Base-by-base conservation (phyloP, 805 yeast genomes). In the Grigorovia jiainica region DNA sequence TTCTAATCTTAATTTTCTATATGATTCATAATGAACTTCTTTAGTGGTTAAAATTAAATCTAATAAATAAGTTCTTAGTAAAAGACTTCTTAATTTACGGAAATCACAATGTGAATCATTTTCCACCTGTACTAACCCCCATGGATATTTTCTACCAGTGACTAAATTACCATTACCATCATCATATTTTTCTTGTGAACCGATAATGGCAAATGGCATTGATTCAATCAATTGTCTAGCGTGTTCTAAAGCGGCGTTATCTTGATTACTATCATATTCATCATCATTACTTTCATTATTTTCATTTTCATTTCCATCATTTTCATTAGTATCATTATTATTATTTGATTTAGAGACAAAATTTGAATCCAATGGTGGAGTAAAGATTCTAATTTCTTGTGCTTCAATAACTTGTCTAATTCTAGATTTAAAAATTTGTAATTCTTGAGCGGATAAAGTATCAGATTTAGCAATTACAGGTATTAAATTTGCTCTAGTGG, bases 401-500 rank as follows among this genome's bases (percentile, higher is more conserved):
- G 82, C 82, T 61, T 79, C 87, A 51, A 89, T 84, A 36, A 82
- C 82, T 40, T 81, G 82, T 65, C 95, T 76, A 56, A 89, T 79
- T 60, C 89, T 74, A 45, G 73, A 65, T 63, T 86, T 85, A 65
- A 84, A 84, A 39, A 66, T 71, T 36, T 71, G 71, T 66, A 82
- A 71, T 58, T 84, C 95, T 44, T 65, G 68, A 19, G 80, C 81
- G 19, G 87, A 77, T 59, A 85, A 70, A 13, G 95, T 82, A 60
- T 86, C 95, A n/a, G 90, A 74, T 59, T 86, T 86, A 45, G 94
- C 86, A 60, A 89, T 84, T 33, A 89, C 77, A 1, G 96, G 97
- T 47, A 89, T 82, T 64, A 89, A 71, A 62, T 87, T 89, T 36
- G 84, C 94, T 50, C 95, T 72, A 11, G 81, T 70, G 32, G 86